Evolutionary conservation across 2,329 filamentous ascomycete species (phyloP).

Genomic region (Nothomitra cinnamomea): DNA sequence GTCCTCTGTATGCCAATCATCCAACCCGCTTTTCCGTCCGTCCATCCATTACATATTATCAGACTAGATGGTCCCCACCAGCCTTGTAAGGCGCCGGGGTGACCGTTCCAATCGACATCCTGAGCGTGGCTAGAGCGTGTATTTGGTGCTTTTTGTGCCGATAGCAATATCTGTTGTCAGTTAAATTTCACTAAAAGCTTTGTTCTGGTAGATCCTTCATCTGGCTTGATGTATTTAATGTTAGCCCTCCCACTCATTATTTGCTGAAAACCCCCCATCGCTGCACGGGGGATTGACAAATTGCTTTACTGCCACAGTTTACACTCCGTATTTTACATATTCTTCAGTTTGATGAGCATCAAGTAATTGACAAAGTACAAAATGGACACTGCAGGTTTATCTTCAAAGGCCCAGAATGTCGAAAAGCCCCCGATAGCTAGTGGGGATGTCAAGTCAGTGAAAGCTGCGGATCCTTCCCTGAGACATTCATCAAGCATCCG

Average conservation of each 20-base stretch:
- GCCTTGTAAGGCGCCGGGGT: not conserved
- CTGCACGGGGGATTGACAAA: not conserved
- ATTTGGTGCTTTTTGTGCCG: not conserved
- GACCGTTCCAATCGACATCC: not conserved
- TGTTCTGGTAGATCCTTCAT: not conserved
- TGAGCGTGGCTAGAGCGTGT: slow-evolving; percentile 1
- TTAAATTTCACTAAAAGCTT: not conserved
- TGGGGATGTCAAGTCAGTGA: not conserved
- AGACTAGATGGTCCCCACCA: not conserved
- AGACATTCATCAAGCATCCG: not conserved
- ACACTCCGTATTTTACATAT: no score
- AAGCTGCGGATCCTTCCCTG: not conserved
- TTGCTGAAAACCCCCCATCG: not conserved
- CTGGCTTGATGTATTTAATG: slow-evolving; percentile 1
- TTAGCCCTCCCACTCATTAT: not conserved
- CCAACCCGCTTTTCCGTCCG: no score
- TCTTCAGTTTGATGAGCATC: not conserved
- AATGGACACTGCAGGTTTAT: slow-evolving; percentile 1
- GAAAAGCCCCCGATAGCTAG: not conserved
- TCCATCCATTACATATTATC: no score
- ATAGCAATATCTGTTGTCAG: not conserved
- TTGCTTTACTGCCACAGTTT: not conserved
- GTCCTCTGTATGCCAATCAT: no score
- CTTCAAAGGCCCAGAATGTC: not conserved
- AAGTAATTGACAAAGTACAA: not conserved